Evolutionary conservation across 148 eudicot genomes (phyloP).

Genomic region (Gaultheria prostrata): DNA sequence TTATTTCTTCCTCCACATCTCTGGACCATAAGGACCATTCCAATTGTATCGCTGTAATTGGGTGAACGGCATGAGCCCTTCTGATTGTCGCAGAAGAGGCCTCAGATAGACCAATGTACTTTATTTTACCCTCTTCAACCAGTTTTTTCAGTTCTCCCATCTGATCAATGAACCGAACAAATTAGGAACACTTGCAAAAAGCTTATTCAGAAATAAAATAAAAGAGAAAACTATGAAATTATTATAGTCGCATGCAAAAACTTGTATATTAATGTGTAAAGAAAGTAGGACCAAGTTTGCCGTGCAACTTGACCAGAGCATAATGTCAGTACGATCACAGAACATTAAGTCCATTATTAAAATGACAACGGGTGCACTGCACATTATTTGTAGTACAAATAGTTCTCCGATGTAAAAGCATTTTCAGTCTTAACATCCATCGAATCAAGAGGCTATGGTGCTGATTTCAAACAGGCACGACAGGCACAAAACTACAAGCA

Average conservation of each 20-base stretch:
- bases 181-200: not conserved
- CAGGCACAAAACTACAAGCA: not conserved
- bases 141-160: too few relatives aligned
- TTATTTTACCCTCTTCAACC: conserved; percentile 24
- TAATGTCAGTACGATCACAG: not conserved
- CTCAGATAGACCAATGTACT: conserved; percentile 23
- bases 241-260: not conserved
- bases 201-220: not conserved
- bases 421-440: not conserved
- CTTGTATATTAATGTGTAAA: not conserved
- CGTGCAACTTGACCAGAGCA: not conserved
- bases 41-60: conserved; percentile 16
- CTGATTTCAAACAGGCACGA: not conserved
- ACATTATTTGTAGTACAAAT: not conserved
- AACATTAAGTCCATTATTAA: not conserved
- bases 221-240: not conserved
- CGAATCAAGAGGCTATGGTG: not conserved
- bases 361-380: not conserved
- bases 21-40: conserved; percentile 27
- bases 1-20: conserved; percentile 17
- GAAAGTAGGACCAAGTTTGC: not conserved
- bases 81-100: conserved; percentile 20
- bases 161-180: too few relatives aligned
- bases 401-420: not conserved
- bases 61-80: conserved; percentile 24